Percentiles rank a stretch among this genome's conserved stretches.
Conservation (phyloP, 2,329 filamentous ascomycete genomes). For the Aspergillus oerlinghausenensis region DNA sequence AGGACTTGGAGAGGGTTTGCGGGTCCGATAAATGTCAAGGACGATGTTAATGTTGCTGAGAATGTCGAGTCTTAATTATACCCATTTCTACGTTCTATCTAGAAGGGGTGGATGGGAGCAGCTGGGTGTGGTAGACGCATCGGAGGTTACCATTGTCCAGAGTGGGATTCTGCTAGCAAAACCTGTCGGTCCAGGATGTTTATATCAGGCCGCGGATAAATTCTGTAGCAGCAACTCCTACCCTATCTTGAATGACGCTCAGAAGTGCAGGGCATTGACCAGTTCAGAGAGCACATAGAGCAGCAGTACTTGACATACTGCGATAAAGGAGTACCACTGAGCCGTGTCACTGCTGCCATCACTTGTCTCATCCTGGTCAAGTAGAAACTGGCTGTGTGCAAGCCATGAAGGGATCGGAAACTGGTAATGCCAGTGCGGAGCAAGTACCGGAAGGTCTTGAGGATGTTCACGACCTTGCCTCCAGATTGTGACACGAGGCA, state of each 20-base stretch:
- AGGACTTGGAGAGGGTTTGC: constrained; percentile 5
- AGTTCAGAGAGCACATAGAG: constrained; percentile 10
- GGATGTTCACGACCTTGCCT: constrained; percentile 15
- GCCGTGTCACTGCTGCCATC: constrained; percentile 10
- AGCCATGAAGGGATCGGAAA: constrained; percentile 2
- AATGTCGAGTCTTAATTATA: background rate
- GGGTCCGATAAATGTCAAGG: background rate
- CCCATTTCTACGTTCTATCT: no score
- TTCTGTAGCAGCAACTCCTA: constrained; percentile 18
- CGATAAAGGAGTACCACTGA: constrained; percentile 11
- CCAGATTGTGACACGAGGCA: constrained; percentile 2
- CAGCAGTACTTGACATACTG: constrained; percentile 12
- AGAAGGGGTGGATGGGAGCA: no score
- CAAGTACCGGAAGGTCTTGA: constrained; percentile 5
- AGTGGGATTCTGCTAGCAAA: no score
- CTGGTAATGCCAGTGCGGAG: background rate
- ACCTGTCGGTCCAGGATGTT: no score
- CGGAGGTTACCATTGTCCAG: no score
- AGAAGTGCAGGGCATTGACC: constrained; percentile 18
- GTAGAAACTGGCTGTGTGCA: constrained; percentile 10
- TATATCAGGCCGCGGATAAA: background rate
- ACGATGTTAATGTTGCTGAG: background rate
- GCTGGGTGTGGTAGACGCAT: no score
- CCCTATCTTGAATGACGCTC: background rate
- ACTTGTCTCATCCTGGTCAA: constrained; percentile 12